A percentile compares a stretch with the other conserved stretches of the same genome.
These are phyloP conservation scores for Xylaria telfairii DNA, from an alignment of 495 filamentous ascomycete species.

Conservation along the genomic window DNA sequence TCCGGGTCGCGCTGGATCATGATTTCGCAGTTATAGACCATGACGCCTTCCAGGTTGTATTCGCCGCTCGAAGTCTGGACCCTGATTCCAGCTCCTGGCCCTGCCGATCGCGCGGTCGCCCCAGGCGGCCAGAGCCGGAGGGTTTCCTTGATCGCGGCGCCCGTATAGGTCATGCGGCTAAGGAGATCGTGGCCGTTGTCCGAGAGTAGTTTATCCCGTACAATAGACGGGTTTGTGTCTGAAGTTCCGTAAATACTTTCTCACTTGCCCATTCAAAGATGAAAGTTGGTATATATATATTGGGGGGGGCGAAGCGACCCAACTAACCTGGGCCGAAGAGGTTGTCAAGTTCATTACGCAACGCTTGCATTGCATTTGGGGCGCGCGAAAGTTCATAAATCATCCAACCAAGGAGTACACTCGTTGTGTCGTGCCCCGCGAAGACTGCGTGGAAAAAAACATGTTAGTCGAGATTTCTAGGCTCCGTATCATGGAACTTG, in stretches of 20 bases:
- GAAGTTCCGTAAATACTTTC: conserved; percentile 3
- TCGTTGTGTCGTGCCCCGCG: conserved; percentile 47
- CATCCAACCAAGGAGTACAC: conserved; percentile 31
- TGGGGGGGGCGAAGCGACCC: too few species aligned
- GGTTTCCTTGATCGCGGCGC: conserved; percentile 52
- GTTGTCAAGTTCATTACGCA: conserved; percentile 47
- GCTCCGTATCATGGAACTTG: not conserved
- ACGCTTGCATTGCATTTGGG: conserved; percentile 35
- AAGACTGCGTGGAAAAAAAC: not conserved
- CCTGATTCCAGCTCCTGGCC: conserved; percentile 30
- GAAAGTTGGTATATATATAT: too few species aligned
- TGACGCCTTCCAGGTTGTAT: conserved; percentile 51
- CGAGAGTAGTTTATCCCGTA: conserved; percentile 1
- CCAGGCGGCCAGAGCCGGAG: conserved; percentile 45
- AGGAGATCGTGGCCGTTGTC: conserved; percentile 44
- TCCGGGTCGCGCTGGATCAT: conserved; percentile 60
- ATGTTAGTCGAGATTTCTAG: not conserved
- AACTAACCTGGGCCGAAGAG: conserved; percentile 25
- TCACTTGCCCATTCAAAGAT: too few species aligned
- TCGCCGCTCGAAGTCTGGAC: conserved; percentile 54
- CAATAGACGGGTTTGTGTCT: not conserved
- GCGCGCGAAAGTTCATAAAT: conserved; percentile 47
- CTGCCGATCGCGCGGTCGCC: conserved; percentile 28
- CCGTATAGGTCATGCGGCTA: conserved; percentile 43
- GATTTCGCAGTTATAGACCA: conserved; percentile 50